These are phyloP conservation scores for Neonectria coccinea DNA, from an alignment of 2,329 filamentous ascomycete species.

Conservation along the genomic window DNA sequence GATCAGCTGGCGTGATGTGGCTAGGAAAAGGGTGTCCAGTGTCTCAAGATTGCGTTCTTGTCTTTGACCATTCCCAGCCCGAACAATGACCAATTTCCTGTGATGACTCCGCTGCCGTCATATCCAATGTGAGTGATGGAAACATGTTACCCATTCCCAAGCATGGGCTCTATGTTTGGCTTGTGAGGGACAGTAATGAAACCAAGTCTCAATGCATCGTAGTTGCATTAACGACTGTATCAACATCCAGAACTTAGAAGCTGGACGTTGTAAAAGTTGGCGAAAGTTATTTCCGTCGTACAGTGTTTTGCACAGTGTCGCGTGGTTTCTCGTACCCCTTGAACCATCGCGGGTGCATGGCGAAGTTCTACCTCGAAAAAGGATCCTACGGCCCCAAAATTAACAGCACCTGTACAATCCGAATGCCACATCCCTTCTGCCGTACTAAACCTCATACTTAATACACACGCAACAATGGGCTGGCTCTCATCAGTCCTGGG, in stretches of 20 bases:
- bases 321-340: conserved; percentile 31
- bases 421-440: not conserved
- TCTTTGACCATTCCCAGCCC: conserved; percentile 44
- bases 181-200: not conserved
- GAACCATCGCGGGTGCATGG: conserved; percentile 29
- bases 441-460: not conserved
- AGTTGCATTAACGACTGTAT: not conserved
- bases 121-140: not conserved
- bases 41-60: conserved; percentile 49
- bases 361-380: conserved; percentile 28
- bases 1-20: conserved; percentile 47
- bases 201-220: conserved; percentile 5
- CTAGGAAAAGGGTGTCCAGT: conserved; percentile 44
- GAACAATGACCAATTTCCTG: conserved; percentile 37
- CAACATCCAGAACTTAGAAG: not conserved
- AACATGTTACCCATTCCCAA: not conserved
- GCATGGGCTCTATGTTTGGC: not conserved
- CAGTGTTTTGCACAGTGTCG: conserved; percentile 33
- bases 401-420: conserved; percentile 13
- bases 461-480: conserved; percentile 58
- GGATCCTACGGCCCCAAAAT: conserved; percentile 19
- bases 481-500: conserved; percentile 68
- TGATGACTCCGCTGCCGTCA: conserved; percentile 27
- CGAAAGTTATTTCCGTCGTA: not conserved
- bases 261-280: not conserved